phyloP scores from a whole-genome alignment of 129 eudicot genomes.

The Tagetes erecta region DNA sequence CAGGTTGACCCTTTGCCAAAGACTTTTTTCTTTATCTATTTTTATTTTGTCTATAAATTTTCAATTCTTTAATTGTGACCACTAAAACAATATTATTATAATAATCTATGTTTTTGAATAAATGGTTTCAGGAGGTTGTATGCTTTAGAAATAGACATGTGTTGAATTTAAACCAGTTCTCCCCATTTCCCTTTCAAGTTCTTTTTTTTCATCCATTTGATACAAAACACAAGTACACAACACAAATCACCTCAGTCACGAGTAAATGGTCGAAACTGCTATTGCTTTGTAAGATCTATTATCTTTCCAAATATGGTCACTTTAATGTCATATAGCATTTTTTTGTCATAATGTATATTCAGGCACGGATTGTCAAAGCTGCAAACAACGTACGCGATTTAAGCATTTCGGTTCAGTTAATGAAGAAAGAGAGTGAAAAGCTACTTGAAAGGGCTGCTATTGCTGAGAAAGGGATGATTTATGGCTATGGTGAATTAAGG shows the following conservation, averaged over 20 bases:
- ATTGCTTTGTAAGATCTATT: neutral
- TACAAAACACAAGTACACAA: neutral
- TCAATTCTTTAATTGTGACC: neutral
- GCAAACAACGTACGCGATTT: slow-evolving; percentile 66
- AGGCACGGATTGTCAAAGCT: slow-evolving; percentile 82
- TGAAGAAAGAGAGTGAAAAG: slow-evolving; percentile 88
- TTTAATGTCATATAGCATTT: slow-evolving; percentile 1
- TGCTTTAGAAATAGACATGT: neutral
- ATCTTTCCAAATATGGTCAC: neutral
- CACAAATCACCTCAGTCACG: neutral
- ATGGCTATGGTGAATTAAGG: slow-evolving; percentile 69
- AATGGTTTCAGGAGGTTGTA: neutral
- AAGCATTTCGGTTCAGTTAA: slow-evolving; percentile 65
- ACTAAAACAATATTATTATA: neutral
- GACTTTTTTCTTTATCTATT: neutral
- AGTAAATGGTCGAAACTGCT: neutral
- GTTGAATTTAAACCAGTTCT: neutral
- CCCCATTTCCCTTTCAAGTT: neutral
- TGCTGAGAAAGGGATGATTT: slow-evolving; percentile 83
- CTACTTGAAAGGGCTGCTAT: slow-evolving; percentile 80
- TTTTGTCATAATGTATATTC: slow-evolving; percentile 33
- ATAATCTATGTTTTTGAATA: neutral
- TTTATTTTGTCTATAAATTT: neutral
- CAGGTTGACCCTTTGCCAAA: neutral
- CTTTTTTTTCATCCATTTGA: neutral